phyloP scores from a whole-genome alignment of 257 asterid species.

The Prunella vulgaris region DNA sequence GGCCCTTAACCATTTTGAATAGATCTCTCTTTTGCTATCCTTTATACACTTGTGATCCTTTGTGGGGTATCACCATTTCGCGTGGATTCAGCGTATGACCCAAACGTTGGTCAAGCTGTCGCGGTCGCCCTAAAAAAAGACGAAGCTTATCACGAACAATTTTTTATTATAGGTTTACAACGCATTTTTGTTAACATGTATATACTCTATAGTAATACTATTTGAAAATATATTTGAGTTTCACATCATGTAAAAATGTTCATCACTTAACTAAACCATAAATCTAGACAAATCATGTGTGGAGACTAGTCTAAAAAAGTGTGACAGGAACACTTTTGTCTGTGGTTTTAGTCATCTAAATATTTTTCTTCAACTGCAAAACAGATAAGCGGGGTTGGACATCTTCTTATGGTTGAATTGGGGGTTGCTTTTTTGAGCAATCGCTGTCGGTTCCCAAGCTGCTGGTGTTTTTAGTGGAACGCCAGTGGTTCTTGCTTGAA shows the following conservation, averaged over 20 bases:
- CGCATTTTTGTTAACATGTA: no score
- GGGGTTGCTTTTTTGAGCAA: neutral
- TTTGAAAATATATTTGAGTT: no score
- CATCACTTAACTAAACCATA: no score
- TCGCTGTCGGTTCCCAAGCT: neutral
- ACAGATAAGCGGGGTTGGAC: no score
- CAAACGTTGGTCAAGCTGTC: neutral
- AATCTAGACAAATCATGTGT: neutral
- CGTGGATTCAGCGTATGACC: conserved; percentile 16
- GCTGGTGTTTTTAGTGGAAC: neutral
- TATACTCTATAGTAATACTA: no score
- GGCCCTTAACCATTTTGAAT: conserved; percentile 18
- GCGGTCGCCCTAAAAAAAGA: no score
- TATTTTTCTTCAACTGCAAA: no score
- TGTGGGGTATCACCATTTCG: conserved; percentile 26
- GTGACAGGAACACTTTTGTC: neutral
- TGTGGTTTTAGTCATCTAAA: no score
- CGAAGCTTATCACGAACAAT: no score
- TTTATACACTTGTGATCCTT: conserved; percentile 24
- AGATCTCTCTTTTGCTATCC: conserved; percentile 3
- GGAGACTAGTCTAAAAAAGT: neutral
- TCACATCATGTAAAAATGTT: no score
- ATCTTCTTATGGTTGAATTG: neutral
- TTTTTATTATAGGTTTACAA: no score
- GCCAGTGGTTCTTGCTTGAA: neutral